Conservation (phyloP, 164 flowering plant species). For the Magnolia changhungtana region DNA sequence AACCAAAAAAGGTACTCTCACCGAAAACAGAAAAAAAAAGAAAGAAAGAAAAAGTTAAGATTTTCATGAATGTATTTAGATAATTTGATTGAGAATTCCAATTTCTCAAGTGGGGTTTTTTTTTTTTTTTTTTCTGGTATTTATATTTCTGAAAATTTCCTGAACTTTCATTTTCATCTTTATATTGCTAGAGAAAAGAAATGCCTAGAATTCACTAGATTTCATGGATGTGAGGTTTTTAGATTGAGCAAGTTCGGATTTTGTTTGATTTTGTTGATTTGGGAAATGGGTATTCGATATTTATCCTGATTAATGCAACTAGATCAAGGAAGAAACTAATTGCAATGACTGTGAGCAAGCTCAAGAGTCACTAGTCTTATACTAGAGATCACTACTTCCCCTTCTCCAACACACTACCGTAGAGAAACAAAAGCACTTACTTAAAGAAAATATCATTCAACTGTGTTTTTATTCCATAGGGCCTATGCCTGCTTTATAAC, state of each 20-base stretch:
- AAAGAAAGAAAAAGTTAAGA: background rate
- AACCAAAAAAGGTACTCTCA: slow-evolving; percentile 67
- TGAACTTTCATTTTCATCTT: no score
- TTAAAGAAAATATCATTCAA: no score
- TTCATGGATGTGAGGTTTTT: background rate
- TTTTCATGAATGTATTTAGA: background rate
- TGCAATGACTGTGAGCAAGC: no score
- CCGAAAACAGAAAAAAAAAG: background rate
- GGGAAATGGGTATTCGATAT: background rate
- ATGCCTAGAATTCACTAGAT: background rate
- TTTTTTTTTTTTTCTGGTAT: background rate
- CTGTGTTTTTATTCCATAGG: background rate
- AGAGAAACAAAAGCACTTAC: no score
- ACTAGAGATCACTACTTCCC: no score
- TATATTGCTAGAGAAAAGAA: background rate
- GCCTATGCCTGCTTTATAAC: background rate
- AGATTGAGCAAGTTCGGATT: background rate
- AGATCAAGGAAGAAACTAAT: no score
- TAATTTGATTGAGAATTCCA: background rate
- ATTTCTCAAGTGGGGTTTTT: background rate
- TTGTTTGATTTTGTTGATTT: background rate
- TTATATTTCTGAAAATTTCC: background rate
- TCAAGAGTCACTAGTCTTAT: no score
- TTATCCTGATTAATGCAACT: background rate
- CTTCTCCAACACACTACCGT: no score